Conservation (phyloP, 805 yeast genomes). For the Starmerella bombi region DNA sequence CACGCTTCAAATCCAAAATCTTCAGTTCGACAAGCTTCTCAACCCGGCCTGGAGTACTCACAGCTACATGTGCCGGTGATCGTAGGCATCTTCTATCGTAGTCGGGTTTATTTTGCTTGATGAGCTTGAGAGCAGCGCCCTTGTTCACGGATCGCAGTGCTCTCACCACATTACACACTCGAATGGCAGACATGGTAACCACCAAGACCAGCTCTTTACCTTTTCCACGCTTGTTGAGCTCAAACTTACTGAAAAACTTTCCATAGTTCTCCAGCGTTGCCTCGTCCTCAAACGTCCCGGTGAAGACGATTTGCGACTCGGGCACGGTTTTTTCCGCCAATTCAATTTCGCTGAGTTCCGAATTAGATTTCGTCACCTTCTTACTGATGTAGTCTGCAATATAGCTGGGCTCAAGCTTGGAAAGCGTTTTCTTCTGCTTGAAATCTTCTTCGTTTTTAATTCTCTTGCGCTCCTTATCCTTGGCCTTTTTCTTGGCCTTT, state of each 20-base stretch:
- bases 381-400: constrained; percentile 47
- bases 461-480: constrained; percentile 16
- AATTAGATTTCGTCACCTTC: constrained; percentile 41
- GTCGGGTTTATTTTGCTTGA: constrained; percentile 57
- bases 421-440: constrained; percentile 41
- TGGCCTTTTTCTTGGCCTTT: constrained; percentile 16
- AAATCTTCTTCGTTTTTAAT: constrained; percentile 22
- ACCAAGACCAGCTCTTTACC: constrained; percentile 35
- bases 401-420: constrained; percentile 42
- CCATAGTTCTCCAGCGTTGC: constrained; percentile 46
- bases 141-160: constrained; percentile 35
- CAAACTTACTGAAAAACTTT: constrained; percentile 37
- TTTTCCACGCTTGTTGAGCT: constrained; percentile 23
- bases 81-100: constrained; percentile 43
- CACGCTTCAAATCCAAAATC: constrained; percentile 33
- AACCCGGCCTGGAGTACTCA: constrained; percentile 53
- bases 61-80: constrained; percentile 35
- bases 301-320: constrained; percentile 46
- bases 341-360: constrained; percentile 49
- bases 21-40: constrained; percentile 36
- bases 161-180: constrained; percentile 77
- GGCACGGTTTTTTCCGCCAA: constrained; percentile 49
- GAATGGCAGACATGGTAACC: constrained; percentile 61
- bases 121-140: constrained; percentile 50
- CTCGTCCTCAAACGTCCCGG: constrained; percentile 40